Evolutionary conservation across 805 yeast species (phyloP), one percentile per base, ranked within the genome.

Genomic region (Lachancea waltii): DNA sequence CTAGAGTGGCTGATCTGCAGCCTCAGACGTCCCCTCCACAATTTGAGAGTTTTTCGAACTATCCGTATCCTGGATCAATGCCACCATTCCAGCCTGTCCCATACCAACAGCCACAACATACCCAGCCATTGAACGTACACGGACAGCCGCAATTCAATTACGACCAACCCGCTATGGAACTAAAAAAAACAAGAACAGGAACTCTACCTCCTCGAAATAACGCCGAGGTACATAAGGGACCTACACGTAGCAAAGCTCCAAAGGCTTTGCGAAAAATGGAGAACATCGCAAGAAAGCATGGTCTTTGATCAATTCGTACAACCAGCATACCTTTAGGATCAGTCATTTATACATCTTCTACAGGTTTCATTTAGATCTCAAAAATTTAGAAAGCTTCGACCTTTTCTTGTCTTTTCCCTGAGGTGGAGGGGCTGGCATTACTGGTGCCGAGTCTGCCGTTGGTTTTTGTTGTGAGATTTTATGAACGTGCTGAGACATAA

Each of bases 311-410:
- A 14, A 7, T 16, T 21, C 13, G 33, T 26, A 23, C 22, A 29
- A 35, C 33, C 33, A 28, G 28, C 21, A 28, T 29, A 21, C 33
- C 9, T 16, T 25, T 25, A 13, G 3, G 37, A 16, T 9, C n/a
- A 18, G 16, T 16, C 11, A 25, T 6, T 22, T 23, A 30, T 10
- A 10, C n/a, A 17, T 14, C 11, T 30, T 20, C 27, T 13, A 30
- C 14, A 19, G 13, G n/a, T 7, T 40, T 33, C 47, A 51, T 25
- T 49, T 53, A 15, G 51, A 50, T 36, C 58, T 72, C 41, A 75
- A 64, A 30, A 75, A 64, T 41, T 65, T 69, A 38, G 69, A 67
- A 40, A 75, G 65, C 44, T 69, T 71, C 10, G 65, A 60, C 27
- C 67, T 65, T 53, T 73, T 69, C 40, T 68, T 72, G 47, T 66